Conservation (phyloP, 495 filamentous ascomycete genomes). For the Penicillium paxilli region DNA sequence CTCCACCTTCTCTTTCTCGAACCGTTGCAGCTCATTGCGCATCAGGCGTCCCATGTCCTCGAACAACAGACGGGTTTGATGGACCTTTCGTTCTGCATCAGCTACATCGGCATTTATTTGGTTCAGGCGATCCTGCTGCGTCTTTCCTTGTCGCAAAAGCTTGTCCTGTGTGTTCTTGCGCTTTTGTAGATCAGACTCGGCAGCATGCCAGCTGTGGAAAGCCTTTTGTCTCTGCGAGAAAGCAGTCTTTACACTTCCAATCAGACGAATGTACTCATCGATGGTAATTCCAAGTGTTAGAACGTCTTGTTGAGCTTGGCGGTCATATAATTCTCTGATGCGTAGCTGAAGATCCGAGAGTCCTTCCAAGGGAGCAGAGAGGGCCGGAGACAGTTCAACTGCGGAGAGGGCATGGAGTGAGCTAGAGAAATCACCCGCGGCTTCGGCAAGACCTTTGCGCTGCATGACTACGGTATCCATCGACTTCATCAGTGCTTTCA, state of each 20-base stretch:
- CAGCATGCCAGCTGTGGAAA: slow-evolving; percentile 87
- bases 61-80: slow-evolving; percentile 85
- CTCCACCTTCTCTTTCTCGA: slow-evolving; percentile 97
- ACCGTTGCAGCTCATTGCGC: slow-evolving; percentile 85
- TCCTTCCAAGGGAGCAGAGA: slow-evolving; percentile 84
- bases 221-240: slow-evolving; percentile 93
- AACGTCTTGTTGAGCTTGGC: slow-evolving; percentile 95
- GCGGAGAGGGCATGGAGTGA: slow-evolving; percentile 87
- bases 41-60: slow-evolving; percentile 97
- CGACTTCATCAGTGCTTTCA: slow-evolving; percentile 90
- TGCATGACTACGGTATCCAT: slow-evolving; percentile 91
- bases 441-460: slow-evolving; percentile 88
- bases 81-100: slow-evolving; percentile 91
- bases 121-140: slow-evolving; percentile 90
- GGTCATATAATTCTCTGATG: slow-evolving; percentile 91
- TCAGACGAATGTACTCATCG: slow-evolving; percentile 96
- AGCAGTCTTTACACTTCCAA: slow-evolving; percentile 87
- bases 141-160: slow-evolving; percentile 85
- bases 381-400: slow-evolving; percentile 84
- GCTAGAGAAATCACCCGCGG: slow-evolving; percentile 86
- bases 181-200: slow-evolving; percentile 86
- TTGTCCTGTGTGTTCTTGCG: slow-evolving; percentile 86
- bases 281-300: slow-evolving; percentile 95
- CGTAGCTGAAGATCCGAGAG: slow-evolving; percentile 90
- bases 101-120: slow-evolving; percentile 89